Conservation (phyloP, 2,329 filamentous ascomycete genomes). For the Verticillium longisporum region DNA sequence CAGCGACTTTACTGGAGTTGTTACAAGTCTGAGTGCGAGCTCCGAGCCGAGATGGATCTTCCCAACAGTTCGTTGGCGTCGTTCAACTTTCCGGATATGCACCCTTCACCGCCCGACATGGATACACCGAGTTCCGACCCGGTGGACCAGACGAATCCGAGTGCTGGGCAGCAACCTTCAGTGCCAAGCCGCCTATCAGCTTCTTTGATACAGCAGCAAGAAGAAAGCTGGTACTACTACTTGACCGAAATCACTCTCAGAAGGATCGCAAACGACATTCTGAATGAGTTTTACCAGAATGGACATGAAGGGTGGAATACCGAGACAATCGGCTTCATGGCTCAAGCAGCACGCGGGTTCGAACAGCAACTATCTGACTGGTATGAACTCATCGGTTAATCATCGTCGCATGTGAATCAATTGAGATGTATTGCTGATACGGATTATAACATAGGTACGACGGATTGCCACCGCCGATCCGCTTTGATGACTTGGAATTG, state of each 20-base stretch:
- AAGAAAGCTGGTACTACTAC: conserved; percentile 36
- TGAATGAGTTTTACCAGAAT: conserved; percentile 18
- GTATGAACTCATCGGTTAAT: not conserved
- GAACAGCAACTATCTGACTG: conserved; percentile 2
- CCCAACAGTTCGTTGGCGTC: conserved; percentile 26
- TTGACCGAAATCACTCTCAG: conserved; percentile 33
- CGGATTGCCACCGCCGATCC: not conserved
- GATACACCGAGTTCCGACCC: not conserved
- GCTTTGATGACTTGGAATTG: not conserved
- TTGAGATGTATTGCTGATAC: not conserved
- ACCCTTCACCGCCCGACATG: conserved; percentile 17
- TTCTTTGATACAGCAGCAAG: conserved; percentile 13
- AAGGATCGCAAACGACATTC: conserved; percentile 31
- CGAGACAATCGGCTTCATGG: conserved; percentile 5
- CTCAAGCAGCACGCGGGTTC: conserved; percentile 11
- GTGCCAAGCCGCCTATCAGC: not conserved
- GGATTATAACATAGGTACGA: not conserved
- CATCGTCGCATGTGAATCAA: not conserved
- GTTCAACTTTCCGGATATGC: conserved; percentile 24
- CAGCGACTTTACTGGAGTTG: conserved; percentile 35
- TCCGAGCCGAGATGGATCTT: conserved; percentile 29
- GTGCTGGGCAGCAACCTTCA: conserved; percentile 14
- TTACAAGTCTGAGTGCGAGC: conserved; percentile 34
- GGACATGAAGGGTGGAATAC: conserved; percentile 15
- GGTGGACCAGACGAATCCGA: not conserved